These are phyloP conservation scores for Taxillus chinensis DNA, from an alignment of 164 flowering plant species.

Conservation along the genomic window DNA sequence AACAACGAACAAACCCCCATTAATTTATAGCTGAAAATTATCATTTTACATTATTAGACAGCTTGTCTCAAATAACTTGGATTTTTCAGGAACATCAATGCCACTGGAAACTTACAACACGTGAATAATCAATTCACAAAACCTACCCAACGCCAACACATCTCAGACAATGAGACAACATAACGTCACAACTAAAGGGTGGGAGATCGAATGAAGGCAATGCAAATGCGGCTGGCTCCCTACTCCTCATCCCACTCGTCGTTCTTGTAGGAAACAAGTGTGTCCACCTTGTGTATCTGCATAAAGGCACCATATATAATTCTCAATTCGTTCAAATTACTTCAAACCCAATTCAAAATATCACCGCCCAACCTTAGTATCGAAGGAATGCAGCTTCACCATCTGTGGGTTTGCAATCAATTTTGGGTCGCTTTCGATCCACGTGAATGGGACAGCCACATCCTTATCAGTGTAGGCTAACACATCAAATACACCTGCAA, in stretches of 20 bases:
- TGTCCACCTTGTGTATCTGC: constrained; percentile 98
- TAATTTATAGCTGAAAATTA: too few species aligned
- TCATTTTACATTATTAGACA: too few species aligned
- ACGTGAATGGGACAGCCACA: constrained; percentile 77
- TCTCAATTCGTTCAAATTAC: background rate
- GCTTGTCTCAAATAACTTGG: too few species aligned
- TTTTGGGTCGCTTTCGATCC: constrained; percentile 96
- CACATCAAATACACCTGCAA: constrained; percentile 88
- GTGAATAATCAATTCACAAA: constrained; percentile 49
- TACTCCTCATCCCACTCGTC: constrained; percentile 78
- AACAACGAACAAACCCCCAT: too few species aligned
- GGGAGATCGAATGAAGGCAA: too few species aligned
- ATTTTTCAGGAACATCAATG: too few species aligned
- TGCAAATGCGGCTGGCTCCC: background rate
- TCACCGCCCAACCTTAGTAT: constrained; percentile 57
- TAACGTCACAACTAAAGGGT: too few species aligned
- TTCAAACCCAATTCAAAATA: background rate
- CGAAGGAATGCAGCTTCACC: constrained; percentile 94
- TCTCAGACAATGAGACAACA: too few species aligned
- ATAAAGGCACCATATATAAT: constrained; percentile 4
- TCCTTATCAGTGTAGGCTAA: constrained; percentile 90
- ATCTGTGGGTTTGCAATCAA: constrained; percentile 88
- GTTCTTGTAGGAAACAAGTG: constrained; percentile 88
- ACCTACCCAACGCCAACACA: background rate
- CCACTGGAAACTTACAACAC: background rate